A percentile compares a stretch with the other conserved stretches of the same genome.
Conservation (phyloP, 306 rosid genomes). For the Canavalia ensiformis region DNA sequence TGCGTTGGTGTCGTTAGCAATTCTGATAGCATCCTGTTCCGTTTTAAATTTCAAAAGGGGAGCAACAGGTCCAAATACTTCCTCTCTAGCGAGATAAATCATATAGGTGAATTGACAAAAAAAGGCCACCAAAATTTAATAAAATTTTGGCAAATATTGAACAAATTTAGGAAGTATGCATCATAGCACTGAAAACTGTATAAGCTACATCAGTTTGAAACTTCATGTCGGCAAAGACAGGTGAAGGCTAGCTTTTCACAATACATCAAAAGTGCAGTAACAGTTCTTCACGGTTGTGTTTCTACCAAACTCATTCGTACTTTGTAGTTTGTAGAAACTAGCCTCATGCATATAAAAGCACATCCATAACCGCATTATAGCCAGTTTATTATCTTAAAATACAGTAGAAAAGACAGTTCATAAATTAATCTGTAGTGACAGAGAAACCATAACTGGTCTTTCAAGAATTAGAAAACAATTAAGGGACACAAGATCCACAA, state of each 20-base stretch:
- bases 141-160: constrained; percentile 24
- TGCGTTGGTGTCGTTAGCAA: constrained; percentile 90
- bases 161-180: neutral
- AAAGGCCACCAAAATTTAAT: neutral
- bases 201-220: neutral
- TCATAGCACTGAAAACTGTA: constrained; percentile 8
- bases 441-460: neutral
- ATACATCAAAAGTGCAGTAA: constrained; percentile 3
- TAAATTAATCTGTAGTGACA: constrained; percentile 7
- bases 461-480: neutral
- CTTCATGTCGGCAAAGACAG: constrained; percentile 10
- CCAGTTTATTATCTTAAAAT: constrained; percentile 6
- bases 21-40: constrained; percentile 85
- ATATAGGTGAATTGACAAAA: constrained; percentile 30
- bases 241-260: constrained; percentile 7
- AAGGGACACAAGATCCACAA: neutral
- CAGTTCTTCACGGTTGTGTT: neutral
- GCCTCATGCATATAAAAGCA: constrained; percentile 1
- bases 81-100: constrained; percentile 70
- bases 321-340: constrained; percentile 11
- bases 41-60: constrained; percentile 88
- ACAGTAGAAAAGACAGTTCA: constrained; percentile 14
- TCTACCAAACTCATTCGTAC: neutral
- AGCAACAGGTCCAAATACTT: constrained; percentile 97
- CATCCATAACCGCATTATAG: neutral